Base-by-base conservation (phyloP, 106 monocot species). In the Alisma plantagoaquatica region DNA sequence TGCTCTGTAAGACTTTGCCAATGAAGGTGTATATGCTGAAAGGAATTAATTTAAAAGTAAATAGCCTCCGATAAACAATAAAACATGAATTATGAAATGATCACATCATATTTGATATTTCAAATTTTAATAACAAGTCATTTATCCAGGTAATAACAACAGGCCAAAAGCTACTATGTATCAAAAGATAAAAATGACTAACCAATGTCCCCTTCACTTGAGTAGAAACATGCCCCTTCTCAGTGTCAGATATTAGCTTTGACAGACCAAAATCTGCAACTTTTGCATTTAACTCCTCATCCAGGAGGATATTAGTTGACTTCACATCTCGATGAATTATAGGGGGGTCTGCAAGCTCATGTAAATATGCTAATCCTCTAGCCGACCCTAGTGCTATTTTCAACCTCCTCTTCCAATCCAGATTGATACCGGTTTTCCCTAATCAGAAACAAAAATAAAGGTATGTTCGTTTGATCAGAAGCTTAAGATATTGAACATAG, bases 191-290 rank as follows among this genome's bases (percentile, higher is more conserved):
- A 42, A 42, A 29, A 53, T 21, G 11, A 23, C 35, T 66, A 35
- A 60, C 53, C 23, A 53, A 22, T 42, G 51, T 54, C 7, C 53
- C 64, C 21, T 54, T 64, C 19, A 64, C 54, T 31, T 53, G 52
- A 6, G 54, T 54, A 29, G 64, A 54, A 33, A 53, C 53, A 31
- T 64, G 41, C 0, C 53, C 44, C 15, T 64, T 54, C 31, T 64
- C 43, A 29, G 1, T 29, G 17, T 54, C 54, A 7, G 64, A 29
- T 25, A 64, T 24, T 23, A 54, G 29, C 23, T 54, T 64, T n/a
- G 64, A 64, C 14, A 64, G 53, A 17, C 64, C 64, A 30, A 64
- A 64, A 41, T 64, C 64, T 27, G 64, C 64, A 29, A 64, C 64
- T 43, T 64, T 64, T 27, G 54, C 64, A 0, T 52, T 52, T 22